Percentiles rank a stretch among this genome's conserved stretches.
phyloP scores from a whole-genome alignment of 768 basidiomycete genomes.

The Boletus coccyginus region DNA sequence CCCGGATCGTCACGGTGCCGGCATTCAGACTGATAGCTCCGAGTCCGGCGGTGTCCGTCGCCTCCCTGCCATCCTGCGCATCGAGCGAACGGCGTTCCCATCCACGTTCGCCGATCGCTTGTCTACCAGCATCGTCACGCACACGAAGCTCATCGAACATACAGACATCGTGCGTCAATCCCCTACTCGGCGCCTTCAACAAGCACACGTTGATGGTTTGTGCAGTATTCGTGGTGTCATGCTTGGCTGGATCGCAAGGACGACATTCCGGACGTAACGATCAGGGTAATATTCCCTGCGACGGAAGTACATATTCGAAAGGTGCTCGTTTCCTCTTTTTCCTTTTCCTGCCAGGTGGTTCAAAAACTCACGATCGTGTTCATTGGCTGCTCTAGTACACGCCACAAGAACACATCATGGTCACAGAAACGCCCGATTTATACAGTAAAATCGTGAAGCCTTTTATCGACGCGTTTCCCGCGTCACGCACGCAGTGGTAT shows the following conservation, averaged over 20 bases:
- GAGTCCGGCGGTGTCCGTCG: constrained; percentile 13
- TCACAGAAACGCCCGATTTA: constrained; percentile 79
- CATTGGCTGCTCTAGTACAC: constrained; percentile 56
- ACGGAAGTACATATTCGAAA: constrained; percentile 89
- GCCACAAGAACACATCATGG: constrained; percentile 64
- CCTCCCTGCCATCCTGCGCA: constrained; percentile 64
- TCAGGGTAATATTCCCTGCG: constrained; percentile 84
- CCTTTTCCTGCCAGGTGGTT: neutral
- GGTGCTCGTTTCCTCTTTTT: constrained; percentile 9
- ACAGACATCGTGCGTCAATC: constrained; percentile 62
- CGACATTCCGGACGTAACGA: constrained; percentile 65
- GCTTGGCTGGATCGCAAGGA: constrained; percentile 55
- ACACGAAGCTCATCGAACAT: constrained; percentile 47
- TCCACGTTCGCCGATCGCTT: constrained; percentile 34
- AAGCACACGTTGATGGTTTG: neutral
- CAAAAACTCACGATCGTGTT: neutral
- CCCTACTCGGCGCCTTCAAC: neutral
- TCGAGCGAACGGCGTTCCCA: constrained; percentile 76
- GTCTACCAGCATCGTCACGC: constrained; percentile 40
- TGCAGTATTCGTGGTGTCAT: constrained; percentile 78
- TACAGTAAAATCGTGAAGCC: constrained; percentile 70
- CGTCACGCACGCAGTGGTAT: constrained; percentile 80
- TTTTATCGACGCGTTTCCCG: constrained; percentile 74
- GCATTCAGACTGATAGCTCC: neutral
- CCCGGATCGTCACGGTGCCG: neutral